phyloP scores from a whole-genome alignment of 2,329 filamentous ascomycete genomes.

The Colletotrichum abscissum region DNA sequence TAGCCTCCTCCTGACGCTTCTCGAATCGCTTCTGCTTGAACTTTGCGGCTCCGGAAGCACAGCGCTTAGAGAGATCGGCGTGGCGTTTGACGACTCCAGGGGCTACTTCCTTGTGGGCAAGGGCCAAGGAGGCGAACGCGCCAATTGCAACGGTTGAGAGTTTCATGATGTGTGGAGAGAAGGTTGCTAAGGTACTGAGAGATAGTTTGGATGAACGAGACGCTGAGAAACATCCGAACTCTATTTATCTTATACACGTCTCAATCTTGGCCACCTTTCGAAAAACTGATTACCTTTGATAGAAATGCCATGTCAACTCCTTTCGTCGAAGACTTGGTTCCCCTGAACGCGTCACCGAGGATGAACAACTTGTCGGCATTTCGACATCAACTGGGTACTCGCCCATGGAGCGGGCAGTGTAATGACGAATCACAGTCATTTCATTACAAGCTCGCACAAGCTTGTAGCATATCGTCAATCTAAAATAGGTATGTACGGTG shows the following conservation, averaged over 20 bases:
- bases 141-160: background rate
- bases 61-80: slow-evolving; percentile 14
- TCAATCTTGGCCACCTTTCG: background rate
- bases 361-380: background rate
- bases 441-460: background rate
- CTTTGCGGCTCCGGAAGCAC: background rate
- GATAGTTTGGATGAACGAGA: background rate
- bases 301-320: background rate
- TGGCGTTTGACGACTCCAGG: background rate
- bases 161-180: background rate
- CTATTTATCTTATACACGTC: background rate
- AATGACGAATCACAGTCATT: background rate
- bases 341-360: background rate
- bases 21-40: slow-evolving; percentile 7
- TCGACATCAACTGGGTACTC: background rate
- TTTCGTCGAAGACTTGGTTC: background rate
- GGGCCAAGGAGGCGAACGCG: background rate
- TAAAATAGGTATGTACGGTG: background rate
- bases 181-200: background rate
- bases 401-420: background rate
- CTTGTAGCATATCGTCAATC: background rate
- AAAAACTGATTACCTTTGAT: background rate
- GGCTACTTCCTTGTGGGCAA: slow-evolving; percentile 3
- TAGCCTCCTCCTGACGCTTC: background rate
- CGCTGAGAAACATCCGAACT: background rate